Conservation (phyloP, 345 rosid species). For the Camelina hispida region DNA sequence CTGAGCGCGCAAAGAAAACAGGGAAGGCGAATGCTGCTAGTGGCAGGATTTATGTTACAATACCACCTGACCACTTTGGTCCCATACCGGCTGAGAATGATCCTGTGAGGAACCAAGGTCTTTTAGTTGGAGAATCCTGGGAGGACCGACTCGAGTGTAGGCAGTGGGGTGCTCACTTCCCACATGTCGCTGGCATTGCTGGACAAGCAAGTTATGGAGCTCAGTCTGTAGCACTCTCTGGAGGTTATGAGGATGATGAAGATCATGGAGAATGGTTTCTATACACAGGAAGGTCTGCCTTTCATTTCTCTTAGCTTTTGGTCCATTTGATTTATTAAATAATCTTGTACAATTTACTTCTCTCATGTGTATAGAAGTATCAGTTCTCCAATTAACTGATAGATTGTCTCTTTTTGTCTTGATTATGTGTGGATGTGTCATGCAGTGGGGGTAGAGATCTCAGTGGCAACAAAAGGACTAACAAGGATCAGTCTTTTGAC, state of each 20-base stretch:
- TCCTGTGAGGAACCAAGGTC: constrained; percentile 66
- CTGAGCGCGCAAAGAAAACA: constrained; percentile 67
- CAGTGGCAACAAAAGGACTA: constrained; percentile 77
- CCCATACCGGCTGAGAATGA: constrained; percentile 79
- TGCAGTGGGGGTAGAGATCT: constrained; percentile 86
- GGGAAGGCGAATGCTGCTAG: constrained; percentile 86
- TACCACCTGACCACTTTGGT: constrained; percentile 77
- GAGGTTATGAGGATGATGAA: constrained; percentile 80
- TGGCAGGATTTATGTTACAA: constrained; percentile 72
- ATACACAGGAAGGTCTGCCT: constrained; percentile 40
- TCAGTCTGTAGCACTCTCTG: constrained; percentile 80
- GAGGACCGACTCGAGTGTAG: constrained; percentile 66
- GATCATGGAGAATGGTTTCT: constrained; percentile 69
- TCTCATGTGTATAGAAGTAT: not conserved
- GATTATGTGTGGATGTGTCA: too few species aligned
- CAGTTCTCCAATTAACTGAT: not conserved
- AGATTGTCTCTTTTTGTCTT: not conserved
- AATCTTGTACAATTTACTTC: not conserved
- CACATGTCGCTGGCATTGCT: constrained; percentile 76
- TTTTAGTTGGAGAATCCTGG: constrained; percentile 78
- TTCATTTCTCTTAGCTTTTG: not conserved
- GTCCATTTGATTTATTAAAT: constrained; percentile 7
- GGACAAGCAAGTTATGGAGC: constrained; percentile 74
- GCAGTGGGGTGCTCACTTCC: constrained; percentile 82
- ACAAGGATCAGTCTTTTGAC: constrained; percentile 67